Base-by-base conservation (phyloP, 140 eudicot species). In the Anethum foeniculum region DNA sequence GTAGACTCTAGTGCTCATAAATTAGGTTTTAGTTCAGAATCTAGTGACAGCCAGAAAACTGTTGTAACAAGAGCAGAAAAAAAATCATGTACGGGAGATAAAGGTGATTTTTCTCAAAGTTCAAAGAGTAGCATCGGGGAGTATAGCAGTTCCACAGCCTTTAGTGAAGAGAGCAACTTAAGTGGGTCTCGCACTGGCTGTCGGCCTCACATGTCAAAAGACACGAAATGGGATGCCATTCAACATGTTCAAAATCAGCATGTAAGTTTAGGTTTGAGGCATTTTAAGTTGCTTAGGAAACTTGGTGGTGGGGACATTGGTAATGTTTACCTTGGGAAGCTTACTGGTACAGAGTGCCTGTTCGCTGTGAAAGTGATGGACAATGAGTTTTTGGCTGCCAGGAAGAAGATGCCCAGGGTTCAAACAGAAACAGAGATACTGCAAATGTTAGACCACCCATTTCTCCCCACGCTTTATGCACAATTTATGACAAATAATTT, bases 161-260 rank as follows among this genome's bases (percentile, higher is more conserved):
- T 82, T 77, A 91, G 94, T 78, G 96, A 90, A 73, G 93, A 92
- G 64, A 94, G 97, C 87, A 86, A 83, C 73, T 76, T 76, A 74
- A 89, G 96, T 83, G 85, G 90, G 27, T 87, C 90, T 74, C 86
- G 79, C 30, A 82, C 85, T 73, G 83, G 93, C 60, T 86, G 80
- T 81, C 80, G 96, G 87, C 98, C 97, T 10, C 98, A 94, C 82
- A 94, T 94, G 98, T 94, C 98, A 47, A 92, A 83, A 76, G 98
- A 92, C 87, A 78, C 49, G 77, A 88, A 92, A 80, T 94, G 97
- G 98, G 93, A 92, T 79, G 96, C 96, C 47, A 80, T 94, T 78
- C 62, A 25, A 21, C 56, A 54, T 47, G 87, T 84, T 60, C 87
- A 84, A 81, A 87, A 89, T 80, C 86, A 87, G 76, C 84, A 92